Evolutionary conservation across 345 rosid genomes (phyloP), one percentile per base, ranked within the genome.

Genomic region (Populus nigra): DNA sequence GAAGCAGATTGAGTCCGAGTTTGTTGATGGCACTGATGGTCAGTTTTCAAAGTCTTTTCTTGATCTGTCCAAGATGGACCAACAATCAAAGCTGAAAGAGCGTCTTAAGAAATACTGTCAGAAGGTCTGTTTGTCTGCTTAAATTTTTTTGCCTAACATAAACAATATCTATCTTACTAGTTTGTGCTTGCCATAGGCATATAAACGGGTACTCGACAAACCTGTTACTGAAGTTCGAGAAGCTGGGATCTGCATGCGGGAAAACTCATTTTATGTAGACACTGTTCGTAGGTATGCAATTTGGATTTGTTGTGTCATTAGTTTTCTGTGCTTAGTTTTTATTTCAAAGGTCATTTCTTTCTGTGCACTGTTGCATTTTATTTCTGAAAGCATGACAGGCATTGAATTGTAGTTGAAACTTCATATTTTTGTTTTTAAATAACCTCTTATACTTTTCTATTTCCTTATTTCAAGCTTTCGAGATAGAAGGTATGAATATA

Each of bases 161-260:
- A 57, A 33, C 76, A 59, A 61, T 76, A 68, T 66, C 69, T 74
- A 38, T 73, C 72, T 47, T 68, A 65, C 81, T 83, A 71, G 79
- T 29, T 84, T 77, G 47, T 78, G 61, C 75, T 35, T 71, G 77
- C 65, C 70, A 31, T 57, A 94, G 98, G 98, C 96, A 84, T 91
- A 93, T 86, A 89, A 85, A 86, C 83, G 96, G 67, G 98, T 87
- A 20, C 85, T 93, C 50, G 94, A 93, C 86, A 95, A 92, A 81
- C 98, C 99, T 55, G 90, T 88, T 69, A 89, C 93, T 83, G 99
- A 93, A 89, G 82, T 95, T 85, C 92, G 94, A 82, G 99, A 95
- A 82, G 99, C 99, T 78, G 99, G 97, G 80, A 91, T 95, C 75
- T 95, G 99, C 90, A 95, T 95, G 99, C 89, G 98, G 50, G 99